Percentiles rank a stretch among this genome's conserved stretches.
Conservation (phyloP, 768 basidiomycete genomes). For the Coprinopsis strossmayeri region DNA sequence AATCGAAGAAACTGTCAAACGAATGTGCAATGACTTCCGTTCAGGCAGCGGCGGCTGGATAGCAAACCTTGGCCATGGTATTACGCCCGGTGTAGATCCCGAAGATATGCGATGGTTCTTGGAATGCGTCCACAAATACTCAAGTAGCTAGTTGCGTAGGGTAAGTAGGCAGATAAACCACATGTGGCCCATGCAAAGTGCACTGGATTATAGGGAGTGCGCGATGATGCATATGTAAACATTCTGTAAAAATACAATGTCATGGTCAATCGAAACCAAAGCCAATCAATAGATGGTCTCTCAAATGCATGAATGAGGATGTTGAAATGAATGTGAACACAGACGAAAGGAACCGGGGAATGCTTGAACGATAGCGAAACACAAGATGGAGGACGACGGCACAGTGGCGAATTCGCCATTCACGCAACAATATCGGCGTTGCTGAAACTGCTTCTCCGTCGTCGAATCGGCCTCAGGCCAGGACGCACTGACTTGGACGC, state of each 20-base stretch:
- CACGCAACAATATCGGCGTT: conserved; percentile 79
- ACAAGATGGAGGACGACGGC: neutral
- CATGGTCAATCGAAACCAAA: conserved; percentile 1
- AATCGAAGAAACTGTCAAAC: conserved; percentile 80
- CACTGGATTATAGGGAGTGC: neutral
- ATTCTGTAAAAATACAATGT: conserved; percentile 3
- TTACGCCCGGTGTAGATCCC: conserved; percentile 92
- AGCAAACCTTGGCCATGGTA: conserved; percentile 94
- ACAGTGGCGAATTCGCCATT: conserved; percentile 7
- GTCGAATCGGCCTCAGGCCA: conserved; percentile 62
- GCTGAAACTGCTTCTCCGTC: conserved; percentile 84
- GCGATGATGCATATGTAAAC: neutral
- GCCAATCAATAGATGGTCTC: neutral
- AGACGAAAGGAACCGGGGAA: neutral
- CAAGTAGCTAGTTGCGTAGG: conserved; percentile 24
- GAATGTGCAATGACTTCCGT: conserved; percentile 75
- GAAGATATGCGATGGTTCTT: conserved; percentile 91
- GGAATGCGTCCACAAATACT: conserved; percentile 84
- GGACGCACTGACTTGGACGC: conserved; percentile 70
- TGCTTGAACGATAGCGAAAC: neutral
- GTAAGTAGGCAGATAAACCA: conserved; percentile 3
- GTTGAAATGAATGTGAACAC: conserved; percentile 5
- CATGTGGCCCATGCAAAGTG: neutral
- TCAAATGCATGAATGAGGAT: neutral
- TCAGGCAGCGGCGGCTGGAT: conserved; percentile 79